phyloP scores from a whole-genome alignment of 169 alveolate species.

The Eimeria sp. region DNA sequence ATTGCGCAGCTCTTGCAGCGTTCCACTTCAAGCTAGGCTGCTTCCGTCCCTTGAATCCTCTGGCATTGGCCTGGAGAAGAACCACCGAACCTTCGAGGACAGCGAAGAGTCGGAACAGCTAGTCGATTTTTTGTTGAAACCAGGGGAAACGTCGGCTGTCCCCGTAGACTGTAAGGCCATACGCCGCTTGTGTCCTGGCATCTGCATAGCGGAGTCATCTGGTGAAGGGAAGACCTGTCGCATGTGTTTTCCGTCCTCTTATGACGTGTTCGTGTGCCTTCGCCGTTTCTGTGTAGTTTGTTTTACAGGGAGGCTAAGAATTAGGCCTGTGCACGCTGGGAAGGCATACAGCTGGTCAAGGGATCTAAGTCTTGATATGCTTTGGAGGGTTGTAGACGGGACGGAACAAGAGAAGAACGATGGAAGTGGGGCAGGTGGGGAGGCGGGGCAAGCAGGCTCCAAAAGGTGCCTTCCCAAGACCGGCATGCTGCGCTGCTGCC shows the following conservation, averaged over 20 bases:
- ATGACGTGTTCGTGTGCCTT: not conserved
- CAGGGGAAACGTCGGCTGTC: slow-evolving; percentile 73
- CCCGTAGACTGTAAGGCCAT: slow-evolving; percentile 73
- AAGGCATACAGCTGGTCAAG: slow-evolving; percentile 69
- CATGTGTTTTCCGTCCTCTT: not conserved
- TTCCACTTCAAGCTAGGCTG: slow-evolving; percentile 65
- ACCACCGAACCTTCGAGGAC: not conserved
- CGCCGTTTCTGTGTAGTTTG: slow-evolving; percentile 40
- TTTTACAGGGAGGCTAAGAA: slow-evolving; percentile 44
- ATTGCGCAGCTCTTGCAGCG: slow-evolving; percentile 67
- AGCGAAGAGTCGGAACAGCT: not conserved
- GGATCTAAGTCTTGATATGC: slow-evolving; percentile 46
- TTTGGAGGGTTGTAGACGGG: slow-evolving; percentile 67
- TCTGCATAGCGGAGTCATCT: not conserved
- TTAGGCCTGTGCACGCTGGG: slow-evolving; percentile 71
- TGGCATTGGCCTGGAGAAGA: not conserved
- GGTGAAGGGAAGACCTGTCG: not conserved
- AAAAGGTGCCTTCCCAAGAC: not conserved
- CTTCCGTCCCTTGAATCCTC: slow-evolving; percentile 5
- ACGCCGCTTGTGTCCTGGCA: not conserved
- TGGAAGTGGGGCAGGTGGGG: not conserved
- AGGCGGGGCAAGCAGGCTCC: not conserved
- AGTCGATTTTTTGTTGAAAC: not conserved
- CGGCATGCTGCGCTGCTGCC: slow-evolving; percentile 62
- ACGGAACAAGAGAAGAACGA: not conserved